Evolutionary conservation across 768 basidiomycete genomes (phyloP).

Genomic region (Lactarius psammicola): DNA sequence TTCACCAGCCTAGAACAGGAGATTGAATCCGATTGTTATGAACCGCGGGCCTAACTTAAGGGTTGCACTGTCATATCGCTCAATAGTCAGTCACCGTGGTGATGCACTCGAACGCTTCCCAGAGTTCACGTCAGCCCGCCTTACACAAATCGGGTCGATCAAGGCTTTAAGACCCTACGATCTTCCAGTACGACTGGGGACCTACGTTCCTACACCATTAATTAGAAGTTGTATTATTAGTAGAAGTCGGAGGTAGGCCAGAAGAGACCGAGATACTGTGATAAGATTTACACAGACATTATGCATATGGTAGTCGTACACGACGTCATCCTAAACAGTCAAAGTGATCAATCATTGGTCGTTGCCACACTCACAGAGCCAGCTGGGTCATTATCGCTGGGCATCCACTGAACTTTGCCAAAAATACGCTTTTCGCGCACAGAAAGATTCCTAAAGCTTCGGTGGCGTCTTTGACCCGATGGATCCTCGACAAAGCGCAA

Average conservation of each 20-base stretch:
- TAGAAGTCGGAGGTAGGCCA: background rate
- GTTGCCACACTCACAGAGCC: conserved; percentile 10
- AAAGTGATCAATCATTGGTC: conserved; percentile 10
- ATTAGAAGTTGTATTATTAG: background rate
- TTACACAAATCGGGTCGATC: background rate
- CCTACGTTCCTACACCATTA: background rate
- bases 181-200: background rate
- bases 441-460: conserved; percentile 25
- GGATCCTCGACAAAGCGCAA: conserved; percentile 36
- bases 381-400: background rate
- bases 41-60: no score
- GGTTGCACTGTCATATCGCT: no score
- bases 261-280: background rate
- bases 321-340: background rate
- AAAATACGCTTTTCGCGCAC: background rate
- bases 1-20: no score
- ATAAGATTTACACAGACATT: background rate
- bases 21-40: no score
- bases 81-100: no score
- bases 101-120: background rate
- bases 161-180: background rate
- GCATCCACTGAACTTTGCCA: conserved; percentile 13
- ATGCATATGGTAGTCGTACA: background rate
- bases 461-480: conserved; percentile 37
- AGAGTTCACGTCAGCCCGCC: background rate